A percentile compares a stretch with the other conserved stretches of the same genome.
These are phyloP conservation scores for Ceratobasidium sp. DNA, from an alignment of 1,284 basidiomycete species.

Conservation along the genomic window DNA sequence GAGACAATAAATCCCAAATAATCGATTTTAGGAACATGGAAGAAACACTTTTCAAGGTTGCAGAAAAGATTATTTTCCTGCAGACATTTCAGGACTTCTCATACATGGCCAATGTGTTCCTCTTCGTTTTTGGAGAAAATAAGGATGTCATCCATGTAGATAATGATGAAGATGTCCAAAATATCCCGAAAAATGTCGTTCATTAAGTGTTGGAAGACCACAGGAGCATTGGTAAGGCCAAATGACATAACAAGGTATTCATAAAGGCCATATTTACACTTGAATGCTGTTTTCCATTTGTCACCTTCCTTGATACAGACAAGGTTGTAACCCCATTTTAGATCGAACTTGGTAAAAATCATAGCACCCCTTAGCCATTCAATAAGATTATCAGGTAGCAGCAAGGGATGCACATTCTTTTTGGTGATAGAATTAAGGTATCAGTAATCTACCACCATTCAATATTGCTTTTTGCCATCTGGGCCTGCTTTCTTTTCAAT, in stretches of 20 bases:
- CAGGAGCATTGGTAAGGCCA: slow-evolving; percentile 28
- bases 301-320: slow-evolving; percentile 12
- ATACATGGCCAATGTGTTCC: slow-evolving; percentile 21
- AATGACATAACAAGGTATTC: slow-evolving; percentile 40
- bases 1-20: slow-evolving; percentile 42
- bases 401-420: slow-evolving; percentile 39
- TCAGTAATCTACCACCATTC: slow-evolving; percentile 37
- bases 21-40: slow-evolving; percentile 48
- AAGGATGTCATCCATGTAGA: slow-evolving; percentile 44
- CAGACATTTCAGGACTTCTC: slow-evolving; percentile 40
- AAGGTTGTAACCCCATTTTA: slow-evolving; percentile 21
- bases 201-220: slow-evolving; percentile 30
- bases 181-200: slow-evolving; percentile 27
- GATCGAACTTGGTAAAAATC: slow-evolving; percentile 38
- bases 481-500: slow-evolving; percentile 40
- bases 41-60: slow-evolving; percentile 47
- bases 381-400: slow-evolving; percentile 18
- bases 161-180: slow-evolving; percentile 10
- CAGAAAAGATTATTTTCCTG: slow-evolving; percentile 40
- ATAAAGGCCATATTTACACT: slow-evolving; percentile 28
- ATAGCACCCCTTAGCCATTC: slow-evolving; percentile 9
- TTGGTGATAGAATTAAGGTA: slow-evolving; percentile 38
- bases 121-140: slow-evolving; percentile 39
- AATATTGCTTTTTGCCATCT: slow-evolving; percentile 13
- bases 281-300: slow-evolving; percentile 40